Conservation (phyloP, 805 yeast species). For the Hanseniaspora taiwanica region DNA sequence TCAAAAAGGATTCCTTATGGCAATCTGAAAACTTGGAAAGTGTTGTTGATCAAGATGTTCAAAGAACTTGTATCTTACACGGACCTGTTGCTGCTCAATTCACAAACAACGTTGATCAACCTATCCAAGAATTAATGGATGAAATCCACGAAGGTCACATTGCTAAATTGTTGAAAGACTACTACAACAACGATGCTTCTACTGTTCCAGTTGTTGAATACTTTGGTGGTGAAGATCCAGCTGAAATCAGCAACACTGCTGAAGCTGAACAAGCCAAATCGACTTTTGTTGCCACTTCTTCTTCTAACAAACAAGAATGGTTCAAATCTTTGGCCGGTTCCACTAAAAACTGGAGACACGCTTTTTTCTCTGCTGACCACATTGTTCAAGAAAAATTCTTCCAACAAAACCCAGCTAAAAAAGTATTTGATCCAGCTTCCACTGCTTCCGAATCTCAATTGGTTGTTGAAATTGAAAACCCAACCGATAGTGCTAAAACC, state of each 20-base stretch:
- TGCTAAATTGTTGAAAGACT: constrained; percentile 48
- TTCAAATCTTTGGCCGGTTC: constrained; percentile 69
- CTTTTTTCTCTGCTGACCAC: constrained; percentile 66
- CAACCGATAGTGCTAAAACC: constrained; percentile 40
- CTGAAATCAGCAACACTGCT: constrained; percentile 20
- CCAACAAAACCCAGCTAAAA: constrained; percentile 64
- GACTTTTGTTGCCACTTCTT: constrained; percentile 28
- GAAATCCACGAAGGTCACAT: constrained; percentile 85
- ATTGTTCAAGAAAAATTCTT: constrained; percentile 79
- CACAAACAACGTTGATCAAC: constrained; percentile 79
- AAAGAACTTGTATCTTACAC: constrained; percentile 96
- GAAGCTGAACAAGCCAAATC: constrained; percentile 21
- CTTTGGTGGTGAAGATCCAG: constrained; percentile 57
- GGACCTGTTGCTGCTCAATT: constrained; percentile 98
- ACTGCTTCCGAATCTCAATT: constrained; percentile 30
- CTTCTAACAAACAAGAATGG: constrained; percentile 41
- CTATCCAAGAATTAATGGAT: constrained; percentile 83
- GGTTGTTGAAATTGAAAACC: constrained; percentile 47
- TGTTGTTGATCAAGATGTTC: constrained; percentile 90
- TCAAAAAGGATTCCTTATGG: constrained; percentile 98
- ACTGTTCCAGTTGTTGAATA: constrained; percentile 81
- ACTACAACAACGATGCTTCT: constrained; percentile 56
- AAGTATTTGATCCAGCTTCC: constrained; percentile 59
- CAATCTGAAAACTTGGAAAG: constrained; percentile 96
- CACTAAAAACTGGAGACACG: constrained; percentile 76